These are phyloP conservation scores for Penicillium diatomitis DNA, from an alignment of 495 filamentous ascomycete genomes.

Conservation along the genomic window DNA sequence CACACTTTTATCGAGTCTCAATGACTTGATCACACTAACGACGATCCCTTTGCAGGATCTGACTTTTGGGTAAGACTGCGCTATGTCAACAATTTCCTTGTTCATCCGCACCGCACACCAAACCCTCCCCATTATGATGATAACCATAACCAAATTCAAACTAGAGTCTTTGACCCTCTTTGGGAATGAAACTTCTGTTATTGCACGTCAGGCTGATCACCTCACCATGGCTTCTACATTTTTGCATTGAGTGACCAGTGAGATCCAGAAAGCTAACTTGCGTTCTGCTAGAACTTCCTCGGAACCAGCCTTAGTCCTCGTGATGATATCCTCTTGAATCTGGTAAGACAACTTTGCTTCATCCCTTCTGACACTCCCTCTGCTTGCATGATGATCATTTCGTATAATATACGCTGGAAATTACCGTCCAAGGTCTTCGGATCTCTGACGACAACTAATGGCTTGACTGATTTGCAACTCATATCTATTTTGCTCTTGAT, in stretches of 20 bases:
- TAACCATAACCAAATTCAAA: slow-evolving; percentile 79
- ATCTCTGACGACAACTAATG: slow-evolving; percentile 77
- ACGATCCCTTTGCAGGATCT: neutral
- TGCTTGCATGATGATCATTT: slow-evolving; percentile 55
- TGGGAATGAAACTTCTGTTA: slow-evolving; percentile 83
- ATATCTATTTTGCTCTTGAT: slow-evolving; percentile 5
- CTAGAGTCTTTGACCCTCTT: slow-evolving; percentile 99
- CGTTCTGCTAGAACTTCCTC: slow-evolving; percentile 15
- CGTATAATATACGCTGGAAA: slow-evolving; percentile 94
- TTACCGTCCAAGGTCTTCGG: slow-evolving; percentile 90
- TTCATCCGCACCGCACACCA: slow-evolving; percentile 5
- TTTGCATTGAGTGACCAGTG: neutral
- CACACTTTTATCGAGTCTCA: no score
- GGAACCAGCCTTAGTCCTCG: neutral
- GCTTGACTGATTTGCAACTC: slow-evolving; percentile 65
- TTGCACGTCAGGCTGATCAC: slow-evolving; percentile 98
- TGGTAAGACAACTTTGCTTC: slow-evolving; percentile 16
- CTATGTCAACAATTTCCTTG: neutral
- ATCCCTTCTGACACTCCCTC: neutral
- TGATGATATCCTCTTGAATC: slow-evolving; percentile 1
- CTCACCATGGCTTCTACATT: neutral
- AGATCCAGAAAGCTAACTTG: slow-evolving; percentile 21
- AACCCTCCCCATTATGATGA: slow-evolving; percentile 47
- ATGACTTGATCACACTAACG: neutral
- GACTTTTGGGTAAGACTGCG: slow-evolving; percentile 11